Conservation (phyloP, 306 rosid genomes). For the Leucaena leucocephala region DNA sequence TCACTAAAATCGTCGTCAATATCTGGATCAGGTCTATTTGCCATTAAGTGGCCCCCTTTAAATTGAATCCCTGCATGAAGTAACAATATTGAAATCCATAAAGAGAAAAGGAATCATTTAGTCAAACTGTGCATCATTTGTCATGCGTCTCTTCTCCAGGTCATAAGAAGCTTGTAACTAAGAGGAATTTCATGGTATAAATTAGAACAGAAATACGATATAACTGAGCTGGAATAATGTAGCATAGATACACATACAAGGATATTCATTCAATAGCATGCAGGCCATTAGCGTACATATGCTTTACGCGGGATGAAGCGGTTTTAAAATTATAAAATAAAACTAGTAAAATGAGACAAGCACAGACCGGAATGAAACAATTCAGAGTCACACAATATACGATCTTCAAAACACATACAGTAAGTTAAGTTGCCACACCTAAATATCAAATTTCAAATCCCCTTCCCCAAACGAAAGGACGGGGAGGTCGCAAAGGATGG, state of each 20-base stretch:
- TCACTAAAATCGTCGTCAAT: constrained; percentile 86
- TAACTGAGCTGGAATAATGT: not conserved
- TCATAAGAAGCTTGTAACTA: not conserved
- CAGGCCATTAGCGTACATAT: constrained; percentile 1
- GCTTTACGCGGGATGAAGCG: not conserved
- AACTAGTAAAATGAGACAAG: not conserved
- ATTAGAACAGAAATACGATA: not conserved
- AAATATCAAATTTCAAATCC: constrained; percentile 15
- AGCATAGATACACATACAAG: not conserved
- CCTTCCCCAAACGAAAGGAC: not conserved
- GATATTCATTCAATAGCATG: not conserved
- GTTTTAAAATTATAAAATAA: constrained; percentile 2
- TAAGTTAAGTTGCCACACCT: not conserved
- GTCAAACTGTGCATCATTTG: not conserved
- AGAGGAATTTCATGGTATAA: not conserved
- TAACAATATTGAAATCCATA: constrained; percentile 15
- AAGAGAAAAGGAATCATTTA: constrained; percentile 5
- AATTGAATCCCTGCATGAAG: constrained; percentile 39
- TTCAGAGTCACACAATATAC: constrained; percentile 8
- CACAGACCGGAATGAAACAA: not conserved
- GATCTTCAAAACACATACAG: not conserved
- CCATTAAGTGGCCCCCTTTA: constrained; percentile 51
- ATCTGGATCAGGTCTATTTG: constrained; percentile 72
- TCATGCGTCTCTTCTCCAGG: constrained; percentile 20
- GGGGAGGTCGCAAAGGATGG: not conserved